Evolutionary conservation across 2,329 filamentous ascomycete species (phyloP), one percentile per base, ranked within the genome.

Genomic region (Colletotrichum liaoningense): DNA sequence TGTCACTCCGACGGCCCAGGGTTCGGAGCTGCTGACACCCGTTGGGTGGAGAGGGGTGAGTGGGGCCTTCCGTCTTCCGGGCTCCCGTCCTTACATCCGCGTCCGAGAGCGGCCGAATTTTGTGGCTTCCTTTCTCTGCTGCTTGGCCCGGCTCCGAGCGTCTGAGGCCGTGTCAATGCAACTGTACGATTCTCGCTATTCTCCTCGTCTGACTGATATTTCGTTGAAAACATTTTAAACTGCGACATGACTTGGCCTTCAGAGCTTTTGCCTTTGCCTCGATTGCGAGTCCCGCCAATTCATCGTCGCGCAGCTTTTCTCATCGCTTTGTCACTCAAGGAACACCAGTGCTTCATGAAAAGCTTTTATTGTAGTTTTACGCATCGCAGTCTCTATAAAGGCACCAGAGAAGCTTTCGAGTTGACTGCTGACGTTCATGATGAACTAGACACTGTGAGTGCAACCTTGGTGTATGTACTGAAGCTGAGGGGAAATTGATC

Each of bases 31-130:
- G 54, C 54, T 57, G 63, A 66, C 42, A 65, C 24, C 63, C 16
- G 54, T 56, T 30, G 56, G 63, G 63, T 54, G 19, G 57, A 24
- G 35, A n/a, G 35, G 28, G 46, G 52, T 62, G 56, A 16, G 63
- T 67, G 69, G 69, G 69, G 69, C 49, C 42, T 49, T 68, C 69
- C 63, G 65, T 33, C 52, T 58, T 71, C 69, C 69, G 56, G 49
- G 11, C 52, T 67, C 24, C 64, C 42, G 68, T 59, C 55, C 63
- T 26, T 46, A 56, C 63, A 60, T 71, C 68, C 63, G 63, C 33
- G 63, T 60, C 63, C 64, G 63, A 30, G 26, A 67, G 42, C 19
- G 33, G 42, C 56, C 49, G 33, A 52, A 46, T 67, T 22, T 60
- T 22, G 55, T 33, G 42, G 63, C 28, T 63, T 28, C 19, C 14